Conservation (phyloP, 176 grass and related monocot genomes). For the Avena sativa region DNA sequence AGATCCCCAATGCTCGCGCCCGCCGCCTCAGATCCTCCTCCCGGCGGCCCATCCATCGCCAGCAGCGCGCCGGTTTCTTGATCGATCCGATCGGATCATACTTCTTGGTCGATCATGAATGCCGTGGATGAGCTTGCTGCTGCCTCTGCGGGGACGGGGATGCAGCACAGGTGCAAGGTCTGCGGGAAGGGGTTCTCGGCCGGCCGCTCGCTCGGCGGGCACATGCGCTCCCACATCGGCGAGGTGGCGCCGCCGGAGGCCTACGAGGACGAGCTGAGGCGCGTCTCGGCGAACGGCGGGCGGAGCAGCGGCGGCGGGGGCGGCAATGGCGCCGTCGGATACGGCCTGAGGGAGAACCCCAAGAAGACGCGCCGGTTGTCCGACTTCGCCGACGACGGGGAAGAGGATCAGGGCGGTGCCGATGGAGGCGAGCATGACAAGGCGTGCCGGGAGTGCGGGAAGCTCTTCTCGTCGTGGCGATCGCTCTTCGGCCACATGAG, state of each 20-base stretch:
- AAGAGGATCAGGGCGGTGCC: neutral
- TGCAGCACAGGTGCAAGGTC: conserved; percentile 59
- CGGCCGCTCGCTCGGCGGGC: conserved; percentile 67
- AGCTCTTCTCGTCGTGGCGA: conserved; percentile 56
- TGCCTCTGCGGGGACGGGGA: conserved; percentile 2
- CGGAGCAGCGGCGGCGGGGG: neutral
- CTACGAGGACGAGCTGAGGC: conserved; percentile 18
- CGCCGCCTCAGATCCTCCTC: conserved; percentile 36
- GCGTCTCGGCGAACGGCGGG: neutral
- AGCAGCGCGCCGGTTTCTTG: conserved; percentile 8
- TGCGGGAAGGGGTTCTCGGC: conserved; percentile 64
- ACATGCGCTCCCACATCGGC: conserved; percentile 71
- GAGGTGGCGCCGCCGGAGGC: conserved; percentile 31
- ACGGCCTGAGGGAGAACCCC: conserved; percentile 75
- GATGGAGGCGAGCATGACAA: conserved; percentile 17
- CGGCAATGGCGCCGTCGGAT: conserved; percentile 36
- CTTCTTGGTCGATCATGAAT: conserved; percentile 32
- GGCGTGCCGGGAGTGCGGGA: conserved; percentile 59
- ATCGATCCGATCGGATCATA: conserved; percentile 16
- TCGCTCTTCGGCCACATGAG: conserved; percentile 62
- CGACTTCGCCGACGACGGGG: conserved; percentile 32
- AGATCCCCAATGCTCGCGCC: conserved; percentile 47
- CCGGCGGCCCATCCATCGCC: neutral
- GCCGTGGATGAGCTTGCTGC: conserved; percentile 39
- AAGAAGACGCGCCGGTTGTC: conserved; percentile 77